A percentile compares a stretch with the other conserved stretches of the same genome.
These are phyloP conservation scores for Aspergillus affinis DNA, from an alignment of 495 filamentous ascomycete species.

Conservation along the genomic window DNA sequence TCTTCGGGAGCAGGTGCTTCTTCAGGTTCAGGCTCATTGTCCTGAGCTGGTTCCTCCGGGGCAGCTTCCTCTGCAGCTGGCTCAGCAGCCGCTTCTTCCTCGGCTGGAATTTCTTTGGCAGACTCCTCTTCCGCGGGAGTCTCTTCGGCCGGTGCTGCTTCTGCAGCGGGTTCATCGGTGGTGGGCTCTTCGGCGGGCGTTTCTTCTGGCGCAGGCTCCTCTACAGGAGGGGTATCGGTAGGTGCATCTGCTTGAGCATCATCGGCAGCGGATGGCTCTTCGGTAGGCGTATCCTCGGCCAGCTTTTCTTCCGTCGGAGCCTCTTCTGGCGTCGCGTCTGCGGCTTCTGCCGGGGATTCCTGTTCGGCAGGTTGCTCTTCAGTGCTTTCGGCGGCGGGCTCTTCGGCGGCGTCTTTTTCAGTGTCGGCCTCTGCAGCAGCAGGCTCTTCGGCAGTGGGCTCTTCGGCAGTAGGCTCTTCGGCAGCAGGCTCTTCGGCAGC, in stretches of 20 bases:
- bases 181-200: constrained; percentile 8
- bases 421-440: constrained; percentile 12
- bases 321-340: constrained; percentile 5
- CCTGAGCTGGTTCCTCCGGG: constrained; percentile 10
- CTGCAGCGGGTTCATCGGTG: background rate
- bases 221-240: constrained; percentile 15
- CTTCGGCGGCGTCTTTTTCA: constrained; percentile 14
- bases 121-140: no score
- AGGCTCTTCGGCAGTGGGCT: constrained; percentile 13
- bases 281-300: constrained; percentile 12
- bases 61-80: background rate
- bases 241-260: constrained; percentile 1
- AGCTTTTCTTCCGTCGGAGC: background rate
- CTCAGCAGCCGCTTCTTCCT: background rate
- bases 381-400: constrained; percentile 13
- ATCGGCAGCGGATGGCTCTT: constrained; percentile 13
- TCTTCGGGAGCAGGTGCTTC: constrained; percentile 11
- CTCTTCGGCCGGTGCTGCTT: background rate
- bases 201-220: constrained; percentile 11
- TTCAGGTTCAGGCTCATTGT: constrained; percentile 11
- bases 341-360: constrained; percentile 14
- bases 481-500: constrained; percentile 13
- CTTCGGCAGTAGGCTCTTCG: constrained; percentile 18
- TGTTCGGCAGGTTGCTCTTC: constrained; percentile 12
- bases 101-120: background rate